These are phyloP conservation scores for Dalbergia oliveri DNA, from an alignment of 306 rosid genomes.

Conservation along the genomic window DNA sequence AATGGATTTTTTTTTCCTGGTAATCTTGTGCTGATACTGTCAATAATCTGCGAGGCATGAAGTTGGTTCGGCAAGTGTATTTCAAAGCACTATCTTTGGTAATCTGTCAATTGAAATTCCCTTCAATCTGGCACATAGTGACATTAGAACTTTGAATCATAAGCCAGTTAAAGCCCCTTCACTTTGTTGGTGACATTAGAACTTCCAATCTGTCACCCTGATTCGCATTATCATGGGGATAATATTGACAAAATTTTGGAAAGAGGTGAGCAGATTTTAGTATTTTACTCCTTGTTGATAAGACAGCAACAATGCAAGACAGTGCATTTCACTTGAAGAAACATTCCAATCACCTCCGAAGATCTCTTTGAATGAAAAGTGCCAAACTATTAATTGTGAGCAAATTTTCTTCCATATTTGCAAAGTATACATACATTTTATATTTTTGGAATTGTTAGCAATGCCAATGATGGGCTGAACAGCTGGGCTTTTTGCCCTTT, in stretches of 20 bases:
- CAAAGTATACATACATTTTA: neutral
- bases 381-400: slow-evolving; percentile 69
- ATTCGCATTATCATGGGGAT: slow-evolving; percentile 76
- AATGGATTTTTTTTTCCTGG: slow-evolving; percentile 72
- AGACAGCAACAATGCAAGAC: slow-evolving; percentile 84
- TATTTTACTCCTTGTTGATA: slow-evolving; percentile 81
- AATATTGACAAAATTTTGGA: slow-evolving; percentile 79
- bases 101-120: no score
- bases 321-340: slow-evolving; percentile 82
- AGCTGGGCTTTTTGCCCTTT: no score
- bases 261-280: slow-evolving; percentile 64
- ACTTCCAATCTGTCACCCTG: slow-evolving; percentile 48
- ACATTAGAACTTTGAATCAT: no score
- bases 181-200: slow-evolving; percentile 6
- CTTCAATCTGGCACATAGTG: no score
- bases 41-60: slow-evolving; percentile 66
- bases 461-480: no score
- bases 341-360: slow-evolving; percentile 75
- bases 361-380: slow-evolving; percentile 84
- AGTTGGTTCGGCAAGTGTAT: slow-evolving; percentile 70
- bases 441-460: neutral
- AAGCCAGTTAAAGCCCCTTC: neutral
- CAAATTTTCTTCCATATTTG: neutral
- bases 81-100: neutral
- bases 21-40: slow-evolving; percentile 73